A percentile compares a stretch with the other conserved stretches of the same genome.
phyloP scores from a whole-genome alignment of 805 yeast species.

The Myxozyma lipomycoides region DNA sequence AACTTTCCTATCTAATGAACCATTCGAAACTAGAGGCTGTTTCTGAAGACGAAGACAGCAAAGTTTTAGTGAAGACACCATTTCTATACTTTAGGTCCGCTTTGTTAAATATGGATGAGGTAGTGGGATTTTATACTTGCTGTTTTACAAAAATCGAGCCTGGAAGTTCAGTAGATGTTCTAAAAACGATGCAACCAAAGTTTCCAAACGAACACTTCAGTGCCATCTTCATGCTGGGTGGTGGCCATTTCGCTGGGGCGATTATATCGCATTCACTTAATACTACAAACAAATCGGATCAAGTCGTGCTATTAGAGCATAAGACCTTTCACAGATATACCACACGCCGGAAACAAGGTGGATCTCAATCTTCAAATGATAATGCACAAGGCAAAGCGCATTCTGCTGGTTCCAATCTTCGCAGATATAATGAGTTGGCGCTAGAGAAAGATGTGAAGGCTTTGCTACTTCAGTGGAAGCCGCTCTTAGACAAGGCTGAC shows the following conservation, averaged over 20 bases:
- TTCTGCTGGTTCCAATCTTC: constrained; percentile 86
- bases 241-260: constrained; percentile 98
- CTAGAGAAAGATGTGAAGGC: constrained; percentile 73
- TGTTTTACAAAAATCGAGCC: constrained; percentile 34
- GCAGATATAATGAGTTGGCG: constrained; percentile 87
- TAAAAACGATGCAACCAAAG: constrained; percentile 37
- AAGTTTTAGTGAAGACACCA: constrained; percentile 24
- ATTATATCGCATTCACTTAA: constrained; percentile 67
- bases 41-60: constrained; percentile 31
- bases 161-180: constrained; percentile 45
- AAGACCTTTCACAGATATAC: constrained; percentile 94
- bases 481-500: constrained; percentile 55
- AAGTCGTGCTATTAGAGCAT: constrained; percentile 62
- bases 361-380: constrained; percentile 89
- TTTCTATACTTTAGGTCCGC: constrained; percentile 12
- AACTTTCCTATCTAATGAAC: constrained; percentile 4
- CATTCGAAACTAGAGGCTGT: constrained; percentile 11
- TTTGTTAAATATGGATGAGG: constrained; percentile 11
- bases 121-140: constrained; percentile 22
- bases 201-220: constrained; percentile 39
- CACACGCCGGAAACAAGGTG: constrained; percentile 96
- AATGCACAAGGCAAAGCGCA: constrained; percentile 92
- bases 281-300: constrained; percentile 52
- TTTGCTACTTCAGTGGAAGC: constrained; percentile 62
- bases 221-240: constrained; percentile 89